Evolutionary conservation across 2,329 filamentous ascomycete genomes (phyloP).

Genomic region (Claviceps sp.): DNA sequence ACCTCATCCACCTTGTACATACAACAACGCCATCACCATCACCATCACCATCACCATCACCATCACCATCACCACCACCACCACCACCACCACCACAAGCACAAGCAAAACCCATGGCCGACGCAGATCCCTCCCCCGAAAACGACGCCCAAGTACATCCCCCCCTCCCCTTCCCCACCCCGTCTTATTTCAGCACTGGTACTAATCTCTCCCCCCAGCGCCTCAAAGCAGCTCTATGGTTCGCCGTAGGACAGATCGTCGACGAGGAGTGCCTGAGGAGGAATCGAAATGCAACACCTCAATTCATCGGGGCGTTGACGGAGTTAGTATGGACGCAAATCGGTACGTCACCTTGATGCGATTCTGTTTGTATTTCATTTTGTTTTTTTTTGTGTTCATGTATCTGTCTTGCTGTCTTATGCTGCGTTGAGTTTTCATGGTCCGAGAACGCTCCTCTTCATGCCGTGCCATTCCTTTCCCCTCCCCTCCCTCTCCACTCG

Average conservation of each 20-base stretch:
- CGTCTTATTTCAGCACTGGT: no score
- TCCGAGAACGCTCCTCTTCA: no score
- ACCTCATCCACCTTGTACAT: no score
- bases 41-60: neutral
- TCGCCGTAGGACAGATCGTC: conserved; percentile 71
- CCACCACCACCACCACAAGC: neutral
- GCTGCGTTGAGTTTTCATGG: no score
- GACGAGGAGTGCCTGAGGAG: conserved; percentile 56
- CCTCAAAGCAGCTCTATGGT: conserved; percentile 76
- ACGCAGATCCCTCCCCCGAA: conserved; percentile 13
- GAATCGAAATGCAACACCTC: conserved; percentile 74
- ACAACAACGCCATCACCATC: neutral
- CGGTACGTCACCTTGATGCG: conserved; percentile 37
- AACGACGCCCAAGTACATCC: conserved; percentile 23
- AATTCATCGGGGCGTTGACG: conserved; percentile 76
- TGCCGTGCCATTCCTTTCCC: no score
- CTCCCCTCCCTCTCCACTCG: no score
- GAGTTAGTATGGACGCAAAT: conserved; percentile 83
- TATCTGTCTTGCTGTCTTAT: neutral
- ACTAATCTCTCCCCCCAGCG: conserved; percentile 34
- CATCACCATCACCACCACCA: neutral
- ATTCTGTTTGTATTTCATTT: neutral
- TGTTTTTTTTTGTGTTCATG: neutral
- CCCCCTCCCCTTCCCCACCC: neutral
- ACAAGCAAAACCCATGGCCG: conserved; percentile 17